A percentile compares a stretch with the other conserved stretches of the same genome.
These are phyloP conservation scores for Marasmius oreades DNA, from an alignment of 1,284 basidiomycete species.

Conservation along the genomic window DNA sequence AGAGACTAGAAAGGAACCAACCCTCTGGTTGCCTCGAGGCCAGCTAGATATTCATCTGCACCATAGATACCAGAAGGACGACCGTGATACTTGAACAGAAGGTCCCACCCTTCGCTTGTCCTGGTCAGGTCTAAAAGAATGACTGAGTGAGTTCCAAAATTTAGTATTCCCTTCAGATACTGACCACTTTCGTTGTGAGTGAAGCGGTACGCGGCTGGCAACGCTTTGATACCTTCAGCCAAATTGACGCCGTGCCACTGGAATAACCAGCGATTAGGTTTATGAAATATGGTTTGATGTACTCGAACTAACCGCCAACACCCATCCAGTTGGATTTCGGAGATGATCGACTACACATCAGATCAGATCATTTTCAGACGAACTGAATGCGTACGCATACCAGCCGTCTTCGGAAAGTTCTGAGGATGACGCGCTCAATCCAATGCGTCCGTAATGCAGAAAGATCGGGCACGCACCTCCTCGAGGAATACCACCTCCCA, in stretches of 20 bases:
- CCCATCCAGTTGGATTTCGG: conserved; percentile 31
- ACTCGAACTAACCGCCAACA: background rate
- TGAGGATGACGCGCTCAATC: background rate
- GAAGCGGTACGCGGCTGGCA: conserved; percentile 53
- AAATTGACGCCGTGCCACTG: conserved; percentile 59
- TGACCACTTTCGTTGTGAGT: conserved; percentile 54
- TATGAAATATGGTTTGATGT: background rate
- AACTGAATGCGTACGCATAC: background rate
- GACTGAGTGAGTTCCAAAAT: background rate
- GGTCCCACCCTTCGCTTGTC: conserved; percentile 52
- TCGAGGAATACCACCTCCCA: conserved; percentile 39
- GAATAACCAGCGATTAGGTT: background rate
- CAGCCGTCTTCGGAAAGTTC: background rate
- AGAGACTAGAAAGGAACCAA: conserved; percentile 25
- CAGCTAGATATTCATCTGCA: conserved; percentile 58
- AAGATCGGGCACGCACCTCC: conserved; percentile 20
- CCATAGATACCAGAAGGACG: conserved; percentile 56
- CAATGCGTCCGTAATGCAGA: background rate
- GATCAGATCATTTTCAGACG: conserved; percentile 20
- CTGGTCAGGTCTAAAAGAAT: conserved; percentile 41
- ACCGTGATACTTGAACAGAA: conserved; percentile 58
- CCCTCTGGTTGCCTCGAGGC: conserved; percentile 51
- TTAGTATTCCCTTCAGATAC: conserved; percentile 1
- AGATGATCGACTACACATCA: conserved; percentile 8
- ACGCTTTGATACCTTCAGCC: conserved; percentile 56